Evolutionary conservation across 176 grass and related monocot genomes (phyloP).

Genomic region (Hyparrhenia diplandra): DNA sequence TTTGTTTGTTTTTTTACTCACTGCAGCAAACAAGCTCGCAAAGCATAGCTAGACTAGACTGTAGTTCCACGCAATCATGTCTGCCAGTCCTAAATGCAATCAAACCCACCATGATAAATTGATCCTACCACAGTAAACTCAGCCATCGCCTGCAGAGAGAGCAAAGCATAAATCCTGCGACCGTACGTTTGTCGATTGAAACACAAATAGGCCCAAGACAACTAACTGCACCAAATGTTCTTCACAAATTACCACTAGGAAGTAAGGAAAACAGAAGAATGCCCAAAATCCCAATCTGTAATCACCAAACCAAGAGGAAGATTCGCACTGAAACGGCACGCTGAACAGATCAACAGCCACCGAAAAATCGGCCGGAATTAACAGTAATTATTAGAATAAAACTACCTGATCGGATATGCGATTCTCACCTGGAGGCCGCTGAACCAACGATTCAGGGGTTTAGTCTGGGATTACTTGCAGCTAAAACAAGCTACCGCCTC

Average conservation of each 20-base stretch:
- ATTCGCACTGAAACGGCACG: background rate
- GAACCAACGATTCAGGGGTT: background rate
- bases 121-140: background rate
- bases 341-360: background rate
- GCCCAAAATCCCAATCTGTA: background rate
- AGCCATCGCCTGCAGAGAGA: background rate
- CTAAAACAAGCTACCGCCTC: background rate
- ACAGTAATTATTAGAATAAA: background rate
- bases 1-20: background rate
- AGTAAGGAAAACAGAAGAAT: background rate
- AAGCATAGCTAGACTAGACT: background rate
- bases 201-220: background rate
- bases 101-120: background rate
- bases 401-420: conserved; percentile 17
- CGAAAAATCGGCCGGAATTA: background rate
- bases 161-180: background rate
- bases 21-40: background rate
- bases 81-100: conserved; percentile 18
- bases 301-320: background rate
- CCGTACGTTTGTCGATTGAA: background rate
- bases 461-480: background rate
- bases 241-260: background rate
- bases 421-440: background rate
- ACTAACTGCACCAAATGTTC: background rate
- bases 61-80: conserved; percentile 8